Evolutionary conservation across 306 rosid species (phyloP).

Genomic region (Rosa persica): DNA sequence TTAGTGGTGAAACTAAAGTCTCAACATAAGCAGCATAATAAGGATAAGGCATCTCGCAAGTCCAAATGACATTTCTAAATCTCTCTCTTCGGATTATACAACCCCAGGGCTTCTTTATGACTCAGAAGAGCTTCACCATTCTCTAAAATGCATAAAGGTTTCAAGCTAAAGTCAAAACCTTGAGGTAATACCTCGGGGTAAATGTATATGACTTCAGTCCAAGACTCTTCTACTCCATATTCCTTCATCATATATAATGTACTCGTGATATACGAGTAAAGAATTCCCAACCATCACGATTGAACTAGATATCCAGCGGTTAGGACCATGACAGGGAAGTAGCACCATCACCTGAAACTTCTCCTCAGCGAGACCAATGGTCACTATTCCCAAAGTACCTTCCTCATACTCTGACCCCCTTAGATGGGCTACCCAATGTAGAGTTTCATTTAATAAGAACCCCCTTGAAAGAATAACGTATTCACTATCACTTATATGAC

Average conservation of each 20-base stretch:
- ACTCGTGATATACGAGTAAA: neutral
- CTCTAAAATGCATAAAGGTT: constrained; percentile 2
- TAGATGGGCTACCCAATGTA: neutral
- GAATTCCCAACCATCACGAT: neutral
- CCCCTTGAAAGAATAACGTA: neutral
- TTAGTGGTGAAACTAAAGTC: neutral
- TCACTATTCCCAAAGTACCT: neutral
- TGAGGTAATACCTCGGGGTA: neutral
- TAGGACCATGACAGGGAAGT: neutral
- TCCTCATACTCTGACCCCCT: neutral
- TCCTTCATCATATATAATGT: constrained; percentile 7
- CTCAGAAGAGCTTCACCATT: neutral
- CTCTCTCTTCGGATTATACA: neutral
- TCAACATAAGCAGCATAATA: neutral
- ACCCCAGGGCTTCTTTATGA: neutral
- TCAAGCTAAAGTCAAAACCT: too few relatives aligned
- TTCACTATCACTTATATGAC: neutral
- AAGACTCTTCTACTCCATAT: constrained; percentile 1
- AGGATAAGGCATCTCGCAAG: neutral
- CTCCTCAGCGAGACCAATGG: neutral
- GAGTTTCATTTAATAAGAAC: neutral
- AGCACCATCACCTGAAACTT: neutral
- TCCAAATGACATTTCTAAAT: neutral
- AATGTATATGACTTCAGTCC: neutral
- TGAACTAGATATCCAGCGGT: neutral